Conservation (phyloP, 2,329 filamentous ascomycete species). For the Colletotrichum zoysiae region DNA sequence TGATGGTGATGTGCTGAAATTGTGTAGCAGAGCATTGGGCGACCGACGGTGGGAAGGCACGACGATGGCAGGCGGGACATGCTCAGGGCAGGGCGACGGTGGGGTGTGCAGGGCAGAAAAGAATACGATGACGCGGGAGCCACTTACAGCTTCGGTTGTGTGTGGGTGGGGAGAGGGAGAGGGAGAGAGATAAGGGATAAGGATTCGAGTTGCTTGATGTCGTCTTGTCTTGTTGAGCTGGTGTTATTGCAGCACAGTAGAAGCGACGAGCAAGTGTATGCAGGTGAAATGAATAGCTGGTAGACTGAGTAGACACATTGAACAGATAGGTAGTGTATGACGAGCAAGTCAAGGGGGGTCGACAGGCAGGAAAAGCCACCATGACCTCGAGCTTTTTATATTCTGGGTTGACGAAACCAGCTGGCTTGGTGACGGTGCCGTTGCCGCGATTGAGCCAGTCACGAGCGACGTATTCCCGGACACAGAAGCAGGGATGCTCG, state of each 20-base stretch:
- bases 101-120: not conserved
- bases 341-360: conserved; percentile 2
- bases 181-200: conserved; percentile 14
- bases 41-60: conserved; percentile 9
- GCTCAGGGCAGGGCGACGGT: not conserved
- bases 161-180: not conserved
- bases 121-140: conserved; percentile 25
- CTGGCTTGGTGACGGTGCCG: conserved; percentile 38
- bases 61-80: not conserved
- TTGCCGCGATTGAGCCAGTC: conserved; percentile 38
- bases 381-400: conserved; percentile 39
- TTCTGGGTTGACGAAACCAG: conserved; percentile 41
- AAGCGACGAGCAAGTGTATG: conserved; percentile 15
- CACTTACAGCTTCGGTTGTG: conserved; percentile 35
- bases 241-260: conserved; percentile 36
- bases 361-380: conserved; percentile 22
- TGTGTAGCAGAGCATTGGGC: conserved; percentile 33
- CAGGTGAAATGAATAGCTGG: conserved; percentile 11
- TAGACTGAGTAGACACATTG: conserved; percentile 38
- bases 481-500: conserved; percentile 36
- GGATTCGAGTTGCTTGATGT: not conserved
- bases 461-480: conserved; percentile 36
- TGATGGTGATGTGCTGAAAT: conserved; percentile 31
- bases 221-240: not conserved
- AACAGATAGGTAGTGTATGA: conserved; percentile 27